Base-by-base conservation (phyloP, 2,329 filamentous ascomycete species). In the Diaporthe ilicicola region DNA sequence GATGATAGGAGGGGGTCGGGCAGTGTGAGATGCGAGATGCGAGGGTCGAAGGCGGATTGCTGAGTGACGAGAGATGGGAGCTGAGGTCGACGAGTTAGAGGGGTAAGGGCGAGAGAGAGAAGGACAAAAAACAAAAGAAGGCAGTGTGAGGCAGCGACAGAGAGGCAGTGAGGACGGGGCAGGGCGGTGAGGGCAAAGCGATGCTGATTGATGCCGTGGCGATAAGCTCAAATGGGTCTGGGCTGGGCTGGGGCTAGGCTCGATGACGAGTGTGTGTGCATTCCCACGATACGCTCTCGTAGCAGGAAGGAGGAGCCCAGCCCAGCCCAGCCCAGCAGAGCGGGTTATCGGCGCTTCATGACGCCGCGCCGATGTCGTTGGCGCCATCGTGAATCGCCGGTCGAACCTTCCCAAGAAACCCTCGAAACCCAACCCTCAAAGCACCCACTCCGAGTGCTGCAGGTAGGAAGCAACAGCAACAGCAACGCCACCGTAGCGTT, bases 161-260 rank as follows among this genome's bases (percentile, higher is more conserved):
- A 32, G 29, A 54, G 53, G 32, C 34, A 12, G 32, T 6, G 3
- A 51, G 22, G 34, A 17, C 22, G 19, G 34, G n/a, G 24, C 55
- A 64, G 59, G 59, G 59, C 59, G 59, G 59, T 64, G 59, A 64
- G 19, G 59, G 37, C 19, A 32, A 37, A n/a, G 59, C 24, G 59
- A 50, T 64, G n/a, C 44, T 64, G 59, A 62, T 62, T 27, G 44
- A 19, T 50, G 19, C n/a, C 6, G 27, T 48, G 44, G 59, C 59
- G 59, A 64, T 64, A 64, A 64, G 59, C 59, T 64, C 29, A 50
- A 37, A 64, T 37, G 27, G 59, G 56, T 3, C 29, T 27, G 34
- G 55, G 15, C 55, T 42, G 37, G 56, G 56, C 56, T 22, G 27
- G 59, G 59, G 4, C 42, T 37, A 27, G 59, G 59, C 59, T 64